Conservation (phyloP, 345 rosid genomes). For the Cardamine chenopodiifolia region DNA sequence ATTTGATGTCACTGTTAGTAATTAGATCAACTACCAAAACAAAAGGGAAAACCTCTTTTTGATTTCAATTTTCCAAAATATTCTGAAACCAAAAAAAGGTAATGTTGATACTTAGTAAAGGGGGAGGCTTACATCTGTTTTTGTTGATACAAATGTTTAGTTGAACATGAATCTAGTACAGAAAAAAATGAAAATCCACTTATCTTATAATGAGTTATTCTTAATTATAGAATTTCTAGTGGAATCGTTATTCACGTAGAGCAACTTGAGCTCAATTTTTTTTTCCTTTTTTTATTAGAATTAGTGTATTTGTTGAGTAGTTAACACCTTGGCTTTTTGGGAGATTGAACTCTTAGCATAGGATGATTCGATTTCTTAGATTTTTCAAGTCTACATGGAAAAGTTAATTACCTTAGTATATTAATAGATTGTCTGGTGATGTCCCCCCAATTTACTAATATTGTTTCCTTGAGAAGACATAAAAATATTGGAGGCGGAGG, state of each 20-base stretch:
- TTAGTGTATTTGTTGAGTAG: neutral
- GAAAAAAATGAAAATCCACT: neutral
- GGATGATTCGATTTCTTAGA: neutral
- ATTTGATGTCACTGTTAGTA: neutral
- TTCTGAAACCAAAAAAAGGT: conserved; percentile 1
- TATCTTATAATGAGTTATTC: too few relatives aligned
- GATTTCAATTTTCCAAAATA: neutral
- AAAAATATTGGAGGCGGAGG: conserved; percentile 83
- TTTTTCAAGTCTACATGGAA: neutral
- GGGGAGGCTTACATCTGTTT: neutral
- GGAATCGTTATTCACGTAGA: too few relatives aligned
- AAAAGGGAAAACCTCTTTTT: too few relatives aligned
- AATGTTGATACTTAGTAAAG: neutral
- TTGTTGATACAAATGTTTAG: neutral
- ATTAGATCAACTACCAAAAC: neutral
- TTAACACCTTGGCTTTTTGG: neutral
- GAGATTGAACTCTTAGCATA: neutral
- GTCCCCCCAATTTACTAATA: neutral
- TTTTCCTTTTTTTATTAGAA: neutral
- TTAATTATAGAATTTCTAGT: too few relatives aligned
- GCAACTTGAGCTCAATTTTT: neutral
- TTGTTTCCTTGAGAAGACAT: conserved; percentile 51
- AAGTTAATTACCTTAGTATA: neutral
- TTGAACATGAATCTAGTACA: neutral
- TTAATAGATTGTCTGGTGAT: neutral